Evolutionary conservation across 495 filamentous ascomycete genomes (phyloP), one percentile per base, ranked within the genome.

Genomic region (Aspergillus taichungensis): DNA sequence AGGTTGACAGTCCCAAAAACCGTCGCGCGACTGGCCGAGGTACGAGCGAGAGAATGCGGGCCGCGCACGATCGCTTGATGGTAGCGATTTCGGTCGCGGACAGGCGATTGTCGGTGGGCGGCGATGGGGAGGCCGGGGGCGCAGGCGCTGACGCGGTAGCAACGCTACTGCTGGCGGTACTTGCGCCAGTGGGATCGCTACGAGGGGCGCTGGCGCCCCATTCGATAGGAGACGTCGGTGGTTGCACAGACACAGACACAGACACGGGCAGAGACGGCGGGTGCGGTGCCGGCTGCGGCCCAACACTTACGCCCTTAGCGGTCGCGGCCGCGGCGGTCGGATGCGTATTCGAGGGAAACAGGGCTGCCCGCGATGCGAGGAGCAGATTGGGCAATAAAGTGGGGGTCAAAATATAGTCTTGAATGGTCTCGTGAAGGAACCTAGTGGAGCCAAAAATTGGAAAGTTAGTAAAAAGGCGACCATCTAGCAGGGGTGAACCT

Each of bases 291-390:
- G 59, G 50, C 18, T 24, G 18, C 18, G 18, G 18, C 18, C 18
- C 18, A 43, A 45, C 46, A 45, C 49, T 42, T 50, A 35, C 50
- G 51, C 39, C 47, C 56, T 47, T 53, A n/a, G 51, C 53, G 38
- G 43, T 38, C 52, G 48, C 44, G 48, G 47, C 50, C 48, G 52
- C 50, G 39, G 42, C 42, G 31, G 59, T 41, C 13, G 71, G 68
- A 42, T 76, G 68, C 13, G 77, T 64, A 65, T 92, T 90, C 67
- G 82, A 78, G 27, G 90, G 88, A 60, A 94, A 94, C 35, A 95
- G 65, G 43, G 82, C 73, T 40, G 74, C 76, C 60, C 91, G 81
- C 54, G 80, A 72, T 45, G 73, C 75, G 57, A 80, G 77, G 49
- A 97, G 81, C 46, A 89, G 69, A 51, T 77, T 74, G 62, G 88